Evolutionary conservation across 2,329 filamentous ascomycete species (phyloP).

Genomic region (Penicillium janthinellum): DNA sequence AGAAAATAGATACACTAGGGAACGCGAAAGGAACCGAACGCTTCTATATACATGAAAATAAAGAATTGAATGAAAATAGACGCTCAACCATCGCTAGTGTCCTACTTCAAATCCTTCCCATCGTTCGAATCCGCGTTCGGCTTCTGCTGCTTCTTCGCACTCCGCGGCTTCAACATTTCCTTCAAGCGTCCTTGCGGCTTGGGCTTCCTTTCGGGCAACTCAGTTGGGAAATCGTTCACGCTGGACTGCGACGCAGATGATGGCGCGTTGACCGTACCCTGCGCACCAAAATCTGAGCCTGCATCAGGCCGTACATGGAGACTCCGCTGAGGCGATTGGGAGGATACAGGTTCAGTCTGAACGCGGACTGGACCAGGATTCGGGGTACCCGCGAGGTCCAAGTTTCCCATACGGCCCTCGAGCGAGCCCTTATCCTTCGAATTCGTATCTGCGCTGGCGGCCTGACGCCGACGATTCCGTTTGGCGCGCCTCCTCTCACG

Average conservation of each 20-base stretch:
- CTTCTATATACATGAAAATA: neutral
- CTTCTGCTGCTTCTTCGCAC: slow-evolving; percentile 19
- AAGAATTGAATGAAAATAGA: neutral
- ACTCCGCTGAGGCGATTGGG: neutral
- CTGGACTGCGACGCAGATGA: slow-evolving; percentile 15
- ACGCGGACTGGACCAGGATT: neutral
- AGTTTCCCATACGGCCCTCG: slow-evolving; percentile 25
- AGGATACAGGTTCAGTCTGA: slow-evolving; percentile 4
- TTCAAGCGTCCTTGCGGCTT: slow-evolving; percentile 19
- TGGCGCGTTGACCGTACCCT: slow-evolving; percentile 1
- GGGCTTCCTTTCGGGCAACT: slow-evolving; percentile 17
- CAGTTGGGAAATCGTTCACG: slow-evolving; percentile 13
- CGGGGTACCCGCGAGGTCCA: slow-evolving; percentile 10
- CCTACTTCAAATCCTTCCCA: slow-evolving; percentile 1
- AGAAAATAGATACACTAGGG: neutral
- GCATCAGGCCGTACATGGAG: slow-evolving; percentile 8
- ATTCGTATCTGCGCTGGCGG: neutral
- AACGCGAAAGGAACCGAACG: neutral
- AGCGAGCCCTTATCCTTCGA: slow-evolving; percentile 18
- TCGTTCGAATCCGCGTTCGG: slow-evolving; percentile 7
- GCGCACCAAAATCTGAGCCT: slow-evolving; percentile 11
- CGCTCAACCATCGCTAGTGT: neutral
- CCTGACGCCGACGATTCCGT: slow-evolving; percentile 28
- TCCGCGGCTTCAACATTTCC: slow-evolving; percentile 22
- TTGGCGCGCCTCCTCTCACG: slow-evolving; percentile 31